phyloP scores from a whole-genome alignment of 345 rosid species.

The Acer campestre region DNA sequence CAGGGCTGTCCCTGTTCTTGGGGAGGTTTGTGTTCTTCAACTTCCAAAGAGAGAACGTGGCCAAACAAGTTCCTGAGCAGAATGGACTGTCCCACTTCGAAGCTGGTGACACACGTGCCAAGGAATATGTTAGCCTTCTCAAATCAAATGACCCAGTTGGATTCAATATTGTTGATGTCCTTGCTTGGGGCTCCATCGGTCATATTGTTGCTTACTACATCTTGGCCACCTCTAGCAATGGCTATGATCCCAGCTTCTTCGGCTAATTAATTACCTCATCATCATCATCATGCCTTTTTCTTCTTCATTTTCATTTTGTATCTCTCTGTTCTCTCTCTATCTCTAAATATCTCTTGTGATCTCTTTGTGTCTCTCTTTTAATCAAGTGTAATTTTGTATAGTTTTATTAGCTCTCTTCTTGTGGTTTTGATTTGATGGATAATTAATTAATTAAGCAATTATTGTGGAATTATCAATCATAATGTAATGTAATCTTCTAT shows the following conservation, averaged over 20 bases:
- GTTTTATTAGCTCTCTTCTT: not conserved
- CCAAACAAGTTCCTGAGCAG: conserved; percentile 97
- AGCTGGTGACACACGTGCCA: conserved; percentile 91
- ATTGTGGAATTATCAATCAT: not conserved
- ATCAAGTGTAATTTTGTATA: conserved; percentile 6
- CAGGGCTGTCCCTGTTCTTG: conserved; percentile 88
- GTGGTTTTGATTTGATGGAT: not conserved
- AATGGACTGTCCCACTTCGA: conserved; percentile 92
- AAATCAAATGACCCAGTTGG: conserved; percentile 97
- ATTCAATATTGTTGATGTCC: conserved; percentile 94
- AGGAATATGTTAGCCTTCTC: conserved; percentile 89
- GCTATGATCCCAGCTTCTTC: conserved; percentile 87
- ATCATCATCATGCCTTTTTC: not conserved
- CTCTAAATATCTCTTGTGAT: not conserved
- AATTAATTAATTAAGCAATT: not conserved
- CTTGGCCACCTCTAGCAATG: conserved; percentile 95
- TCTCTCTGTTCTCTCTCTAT: not conserved
- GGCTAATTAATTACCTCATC: conserved; percentile 28
- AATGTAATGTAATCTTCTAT: not conserved
- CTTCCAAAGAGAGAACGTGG: conserved; percentile 97
- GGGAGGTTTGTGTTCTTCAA: conserved; percentile 98
- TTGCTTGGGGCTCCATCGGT: conserved; percentile 98
- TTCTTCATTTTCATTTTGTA: not conserved
- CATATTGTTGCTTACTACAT: conserved; percentile 96
- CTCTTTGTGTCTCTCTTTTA: not conserved